Evolutionary conservation across 1,139 yeast genomes (phyloP).

Genomic region (Protomyces gravidus): DNA sequence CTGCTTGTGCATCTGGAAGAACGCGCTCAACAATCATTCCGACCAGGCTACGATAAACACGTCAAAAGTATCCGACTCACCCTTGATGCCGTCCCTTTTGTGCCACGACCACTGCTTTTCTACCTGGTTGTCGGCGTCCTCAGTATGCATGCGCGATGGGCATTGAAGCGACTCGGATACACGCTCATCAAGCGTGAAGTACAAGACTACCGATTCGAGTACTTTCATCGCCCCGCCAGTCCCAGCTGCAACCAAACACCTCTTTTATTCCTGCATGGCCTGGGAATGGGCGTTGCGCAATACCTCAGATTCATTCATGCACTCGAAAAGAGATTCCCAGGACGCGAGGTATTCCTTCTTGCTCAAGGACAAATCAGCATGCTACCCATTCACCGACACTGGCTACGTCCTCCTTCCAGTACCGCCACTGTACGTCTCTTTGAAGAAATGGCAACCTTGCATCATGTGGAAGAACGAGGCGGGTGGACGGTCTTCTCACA

Average conservation of each 20-base stretch:
- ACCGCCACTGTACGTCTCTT: slow-evolving; percentile 3
- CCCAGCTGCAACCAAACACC: slow-evolving; percentile 1
- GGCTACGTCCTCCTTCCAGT: slow-evolving; percentile 11
- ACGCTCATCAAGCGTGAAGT: not conserved
- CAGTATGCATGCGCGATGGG: not conserved
- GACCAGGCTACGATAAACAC: not conserved
- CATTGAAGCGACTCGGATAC: not conserved
- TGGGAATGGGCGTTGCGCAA: slow-evolving; percentile 29
- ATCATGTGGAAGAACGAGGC: not conserved
- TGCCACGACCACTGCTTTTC: slow-evolving; percentile 11
- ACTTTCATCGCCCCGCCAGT: slow-evolving; percentile 2
- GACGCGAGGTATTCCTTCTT: slow-evolving; percentile 6
- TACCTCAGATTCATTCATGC: slow-evolving; percentile 6
- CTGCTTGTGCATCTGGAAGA: slow-evolving; percentile 3
- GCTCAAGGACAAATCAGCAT: slow-evolving; percentile 21
- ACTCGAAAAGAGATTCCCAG: not conserved
- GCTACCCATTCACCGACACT: slow-evolving; percentile 23
- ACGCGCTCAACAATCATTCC: slow-evolving; percentile 1
- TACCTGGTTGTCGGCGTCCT: slow-evolving; percentile 8
- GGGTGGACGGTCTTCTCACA: slow-evolving; percentile 24
- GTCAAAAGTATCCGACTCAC: slow-evolving; percentile 12
- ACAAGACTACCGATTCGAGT: slow-evolving; percentile 9
- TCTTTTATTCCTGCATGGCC: slow-evolving; percentile 25
- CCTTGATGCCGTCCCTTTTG: slow-evolving; percentile 18
- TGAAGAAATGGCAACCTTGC: not conserved